These are phyloP conservation scores for Rhizopus arrhizus DNA, from an alignment of 371 early-diverging fungal genomes.

Conservation along the genomic window DNA sequence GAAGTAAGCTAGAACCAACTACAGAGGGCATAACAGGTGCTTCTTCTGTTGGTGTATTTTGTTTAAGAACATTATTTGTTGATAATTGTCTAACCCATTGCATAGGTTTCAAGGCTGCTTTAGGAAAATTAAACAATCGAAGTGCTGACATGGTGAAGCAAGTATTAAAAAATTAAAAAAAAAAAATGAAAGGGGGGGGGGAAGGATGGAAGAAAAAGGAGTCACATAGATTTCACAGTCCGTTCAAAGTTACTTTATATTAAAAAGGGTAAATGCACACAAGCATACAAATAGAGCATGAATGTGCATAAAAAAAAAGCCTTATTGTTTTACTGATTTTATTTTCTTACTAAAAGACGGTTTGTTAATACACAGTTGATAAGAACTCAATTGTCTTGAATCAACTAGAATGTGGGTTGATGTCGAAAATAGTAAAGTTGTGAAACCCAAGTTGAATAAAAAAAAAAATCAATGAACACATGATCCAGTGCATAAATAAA, in stretches of 20 bases:
- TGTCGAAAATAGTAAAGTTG: too few species aligned
- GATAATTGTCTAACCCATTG: slow-evolving; percentile 31
- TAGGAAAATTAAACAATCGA: slow-evolving; percentile 5
- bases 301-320: too few species aligned
- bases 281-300: too few species aligned
- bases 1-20: slow-evolving; percentile 21
- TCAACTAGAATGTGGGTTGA: too few species aligned
- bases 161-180: slow-evolving; percentile 6
- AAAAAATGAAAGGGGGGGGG: neutral
- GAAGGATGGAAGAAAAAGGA: neutral
- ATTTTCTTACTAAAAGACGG: too few species aligned
- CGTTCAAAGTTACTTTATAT: too few species aligned
- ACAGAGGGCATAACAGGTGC: slow-evolving; percentile 26
- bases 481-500: neutral
- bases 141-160: slow-evolving; percentile 14
- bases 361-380: too few species aligned
- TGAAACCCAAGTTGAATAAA: too few species aligned
- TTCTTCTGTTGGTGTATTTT: neutral
- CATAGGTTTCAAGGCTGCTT: slow-evolving; percentile 11
- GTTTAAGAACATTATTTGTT: slow-evolving; percentile 7
- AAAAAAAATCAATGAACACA: neutral
- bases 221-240: neutral
- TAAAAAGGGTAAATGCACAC: too few species aligned
- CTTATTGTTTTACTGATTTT: too few species aligned
- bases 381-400: too few species aligned